These are phyloP conservation scores for Venturia nashicola DNA, from an alignment of 2,329 filamentous ascomycete species.

Conservation along the genomic window DNA sequence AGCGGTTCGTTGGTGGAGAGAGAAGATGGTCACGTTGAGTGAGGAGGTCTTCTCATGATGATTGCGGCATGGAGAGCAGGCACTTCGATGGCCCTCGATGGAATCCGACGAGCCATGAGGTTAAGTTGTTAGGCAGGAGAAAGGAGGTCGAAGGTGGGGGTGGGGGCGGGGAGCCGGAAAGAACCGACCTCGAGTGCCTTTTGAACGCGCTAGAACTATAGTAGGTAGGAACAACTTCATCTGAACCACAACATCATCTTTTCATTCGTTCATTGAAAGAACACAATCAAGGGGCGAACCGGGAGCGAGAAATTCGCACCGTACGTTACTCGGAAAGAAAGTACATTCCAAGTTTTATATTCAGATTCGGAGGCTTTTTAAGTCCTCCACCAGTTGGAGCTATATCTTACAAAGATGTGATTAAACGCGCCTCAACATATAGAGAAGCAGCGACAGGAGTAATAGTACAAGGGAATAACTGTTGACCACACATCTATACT, in stretches of 20 bases:
- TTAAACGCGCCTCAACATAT: background rate
- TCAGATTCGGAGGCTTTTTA: too few relatives aligned
- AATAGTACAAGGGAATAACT: background rate
- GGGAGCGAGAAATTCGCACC: too few relatives aligned
- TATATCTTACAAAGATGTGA: background rate
- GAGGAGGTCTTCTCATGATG: background rate
- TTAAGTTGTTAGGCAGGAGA: background rate
- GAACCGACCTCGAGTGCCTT: background rate
- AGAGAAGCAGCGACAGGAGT: background rate
- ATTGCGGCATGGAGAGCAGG: background rate
- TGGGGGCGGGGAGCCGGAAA: background rate
- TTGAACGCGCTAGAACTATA: background rate
- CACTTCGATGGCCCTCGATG: background rate
- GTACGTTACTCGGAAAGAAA: too few relatives aligned
- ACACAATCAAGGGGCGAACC: too few relatives aligned
- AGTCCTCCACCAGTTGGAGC: too few relatives aligned
- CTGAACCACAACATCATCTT: too few relatives aligned
- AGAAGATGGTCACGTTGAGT: background rate
- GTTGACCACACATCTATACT: background rate
- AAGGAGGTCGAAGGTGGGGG: background rate
- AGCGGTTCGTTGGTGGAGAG: background rate
- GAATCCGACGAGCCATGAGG: background rate
- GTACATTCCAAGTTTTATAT: too few relatives aligned
- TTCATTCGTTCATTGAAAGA: too few relatives aligned
- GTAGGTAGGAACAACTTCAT: too few relatives aligned